Percentiles rank a stretch among this genome's conserved stretches.
These are phyloP conservation scores for Camptophora hylomeconis DNA, from an alignment of 2,329 filamentous ascomycete species.

Conservation along the genomic window DNA sequence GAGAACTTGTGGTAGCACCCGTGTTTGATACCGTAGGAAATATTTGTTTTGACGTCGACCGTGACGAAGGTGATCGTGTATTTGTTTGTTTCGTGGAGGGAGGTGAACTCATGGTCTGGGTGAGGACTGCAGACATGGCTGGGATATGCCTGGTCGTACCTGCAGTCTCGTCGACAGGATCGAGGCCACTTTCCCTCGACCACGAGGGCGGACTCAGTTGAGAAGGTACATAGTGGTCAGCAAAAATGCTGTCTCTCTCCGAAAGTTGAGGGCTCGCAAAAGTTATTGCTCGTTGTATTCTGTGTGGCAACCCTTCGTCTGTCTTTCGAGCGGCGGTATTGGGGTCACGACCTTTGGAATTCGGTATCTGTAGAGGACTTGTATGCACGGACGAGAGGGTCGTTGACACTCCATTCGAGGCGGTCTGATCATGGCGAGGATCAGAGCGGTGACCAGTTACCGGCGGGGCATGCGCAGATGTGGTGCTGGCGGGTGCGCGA, in stretches of 20 bases:
- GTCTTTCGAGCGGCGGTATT: constrained; percentile 12
- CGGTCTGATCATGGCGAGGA: constrained; percentile 19
- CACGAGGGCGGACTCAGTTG: constrained; percentile 25
- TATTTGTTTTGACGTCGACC: too few relatives aligned
- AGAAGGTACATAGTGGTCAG: constrained; percentile 44
- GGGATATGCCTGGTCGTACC: too few relatives aligned
- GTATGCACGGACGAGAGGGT: constrained; percentile 14
- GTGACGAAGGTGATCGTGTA: too few relatives aligned
- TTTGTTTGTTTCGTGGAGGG: neutral
- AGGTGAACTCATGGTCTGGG: too few relatives aligned
- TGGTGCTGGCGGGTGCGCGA: constrained; percentile 35
- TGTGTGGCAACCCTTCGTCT: constrained; percentile 7
- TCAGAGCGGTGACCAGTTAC: constrained; percentile 21
- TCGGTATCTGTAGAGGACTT: constrained; percentile 19
- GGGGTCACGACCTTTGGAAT: constrained; percentile 20
- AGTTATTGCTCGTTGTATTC: constrained; percentile 9
- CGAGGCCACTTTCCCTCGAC: constrained; percentile 22
- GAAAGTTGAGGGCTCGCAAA: constrained; percentile 39
- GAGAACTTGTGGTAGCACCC: too few relatives aligned
- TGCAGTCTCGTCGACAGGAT: constrained; percentile 9
- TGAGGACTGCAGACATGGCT: too few relatives aligned
- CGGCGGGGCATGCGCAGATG: constrained; percentile 24
- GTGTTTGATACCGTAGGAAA: too few relatives aligned
- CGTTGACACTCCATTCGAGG: constrained; percentile 23
- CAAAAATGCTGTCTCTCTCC: constrained; percentile 51